phyloP scores from a whole-genome alignment of 2,329 filamentous ascomycete genomes.

The Knoxdaviesia proteae region DNA sequence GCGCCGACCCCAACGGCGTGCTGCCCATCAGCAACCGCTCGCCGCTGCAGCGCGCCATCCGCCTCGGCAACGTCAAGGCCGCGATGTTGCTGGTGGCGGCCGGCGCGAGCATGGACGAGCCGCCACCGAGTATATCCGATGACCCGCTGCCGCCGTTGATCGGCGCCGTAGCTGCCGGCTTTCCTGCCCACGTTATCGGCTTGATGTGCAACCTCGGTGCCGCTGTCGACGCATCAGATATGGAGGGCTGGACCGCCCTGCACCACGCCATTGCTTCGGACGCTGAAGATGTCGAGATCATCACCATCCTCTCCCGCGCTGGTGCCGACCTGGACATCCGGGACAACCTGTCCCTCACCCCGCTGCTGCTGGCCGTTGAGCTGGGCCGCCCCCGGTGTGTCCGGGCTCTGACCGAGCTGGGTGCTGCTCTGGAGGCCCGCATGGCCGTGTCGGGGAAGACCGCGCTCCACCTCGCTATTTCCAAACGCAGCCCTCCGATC shows the following conservation, averaged over 20 bases:
- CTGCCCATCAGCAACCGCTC: conserved; percentile 4
- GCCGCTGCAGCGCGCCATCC: conserved; percentile 8
- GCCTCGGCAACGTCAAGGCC: conserved; percentile 5
- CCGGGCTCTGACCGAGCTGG: conserved; percentile 6
- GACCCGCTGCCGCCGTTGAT: conserved; percentile 7
- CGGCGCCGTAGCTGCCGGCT: conserved; percentile 5
- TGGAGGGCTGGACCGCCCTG: conserved; percentile 7
- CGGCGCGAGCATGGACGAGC: conserved; percentile 7
- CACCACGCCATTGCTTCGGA: conserved; percentile 8
- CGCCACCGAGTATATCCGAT: not conserved
- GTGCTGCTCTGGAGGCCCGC: conserved; percentile 8
- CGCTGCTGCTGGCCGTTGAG: conserved; percentile 7
- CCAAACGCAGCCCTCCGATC: conserved; percentile 5
- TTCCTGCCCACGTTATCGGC: conserved; percentile 7
- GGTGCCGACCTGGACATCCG: conserved; percentile 6
- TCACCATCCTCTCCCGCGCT: conserved; percentile 7
- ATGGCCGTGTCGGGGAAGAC: conserved; percentile 6
- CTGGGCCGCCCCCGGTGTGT: conserved; percentile 4
- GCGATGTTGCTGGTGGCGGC: conserved; percentile 7
- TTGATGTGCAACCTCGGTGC: conserved; percentile 9
- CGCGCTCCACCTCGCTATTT: conserved; percentile 8
- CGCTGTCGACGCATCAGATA: conserved; percentile 6
- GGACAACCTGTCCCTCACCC: conserved; percentile 7
- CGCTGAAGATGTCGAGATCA: conserved; percentile 6
- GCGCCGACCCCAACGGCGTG: conserved; percentile 7